Base-by-base conservation (phyloP, 2,329 filamentous ascomycete species). In the Bipolaris gigantea region DNA sequence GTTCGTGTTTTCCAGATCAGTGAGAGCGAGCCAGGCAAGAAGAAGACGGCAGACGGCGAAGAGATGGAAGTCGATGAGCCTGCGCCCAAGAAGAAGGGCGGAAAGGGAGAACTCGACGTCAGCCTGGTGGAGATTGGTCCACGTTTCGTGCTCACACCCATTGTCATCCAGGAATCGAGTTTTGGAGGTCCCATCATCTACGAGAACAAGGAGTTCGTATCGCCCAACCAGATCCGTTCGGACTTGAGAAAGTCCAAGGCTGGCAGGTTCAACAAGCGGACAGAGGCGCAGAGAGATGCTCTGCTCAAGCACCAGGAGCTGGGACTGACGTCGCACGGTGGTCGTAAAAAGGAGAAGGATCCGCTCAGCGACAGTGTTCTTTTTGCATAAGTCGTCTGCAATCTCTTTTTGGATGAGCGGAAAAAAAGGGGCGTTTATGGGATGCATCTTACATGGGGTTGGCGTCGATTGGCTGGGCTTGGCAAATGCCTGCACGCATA, bases 101-200 rank as follows among this genome's bases (percentile, higher is more conserved):
- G 82, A 68, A 74, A 75, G 36, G 73, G 74, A 10, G 86, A 89
- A 56, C 90, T 89, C 5, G 89, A 95, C 62, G 80, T 97, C 58
- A 89, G 83, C 55, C 82, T 99, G 21, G 85, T 97, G 1, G 94
- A 99, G 76, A 96, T 99, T 58, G 94, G 94, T 0, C 94, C 94
- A 0, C 85, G 94, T 41, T 93, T 97, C 64, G 92, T 97, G 27
- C 80, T 97, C 46, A 97, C 92, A 23, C 93, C 94, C 0, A 97
- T 97, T 62, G 87, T 97, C 53, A 96, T 97, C 63, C 86, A 96
- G 65, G 94, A 99, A 74, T 92, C 91, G 39, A 92, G 89, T 57
- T 97, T 99, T 66, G 93, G 93, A 49, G 94, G 94, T 0, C 93
- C 94, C 3, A 91, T 97, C 61, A 95, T 99, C 70, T 99, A 96